Evolutionary conservation across 805 yeast species (phyloP), one percentile per base, ranked within the genome.

Genomic region (Candida oleophila): DNA sequence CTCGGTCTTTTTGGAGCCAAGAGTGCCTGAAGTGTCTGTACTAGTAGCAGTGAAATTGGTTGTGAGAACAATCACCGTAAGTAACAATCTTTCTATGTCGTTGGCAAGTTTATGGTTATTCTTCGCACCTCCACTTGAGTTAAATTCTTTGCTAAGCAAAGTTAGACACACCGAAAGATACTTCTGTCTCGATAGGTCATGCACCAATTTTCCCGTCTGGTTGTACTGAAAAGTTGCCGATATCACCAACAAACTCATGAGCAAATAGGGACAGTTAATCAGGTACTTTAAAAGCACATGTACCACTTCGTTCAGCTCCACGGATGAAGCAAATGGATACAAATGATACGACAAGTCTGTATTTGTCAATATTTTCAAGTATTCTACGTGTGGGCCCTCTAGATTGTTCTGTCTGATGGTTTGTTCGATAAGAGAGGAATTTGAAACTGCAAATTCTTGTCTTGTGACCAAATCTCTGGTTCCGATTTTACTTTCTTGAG

Each of bases 161-260:
- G 74, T 74, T 46, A 85, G 63, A 56, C 89, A 83, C 28, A 75
- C 74, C 4, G 83, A 75, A 22, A 83, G 62, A 55, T 85, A 85
- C 18, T 77, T 82, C 80, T 32, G 80, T 74, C 53, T 71, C 73
- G 58, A 82, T 81, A 60, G 76, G 81, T 49, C 77, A 73, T 9
- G 74, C 56, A 34, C 63, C 54, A 28, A 56, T 50, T 56, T 53
- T 12, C 54, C 52, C 1, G 76, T 66, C 32, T 68, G 65, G 49
- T 78, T 69, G 48, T 71, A 76, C 3, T 77, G 66, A 5, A 80
- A 71, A 19, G 81, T 69, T 0, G 90, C 89, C 9, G 89, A 87
- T 46, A 82, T 81, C 0, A 90, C 86, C 42, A 85, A 63, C 4
- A 85, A 73, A 1, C 89, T 83, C 21, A 83, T 81, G 42, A 85